Base-by-base conservation (phyloP, 495 filamentous ascomycete genomes). In the Trypethelium eluteriae region DNA sequence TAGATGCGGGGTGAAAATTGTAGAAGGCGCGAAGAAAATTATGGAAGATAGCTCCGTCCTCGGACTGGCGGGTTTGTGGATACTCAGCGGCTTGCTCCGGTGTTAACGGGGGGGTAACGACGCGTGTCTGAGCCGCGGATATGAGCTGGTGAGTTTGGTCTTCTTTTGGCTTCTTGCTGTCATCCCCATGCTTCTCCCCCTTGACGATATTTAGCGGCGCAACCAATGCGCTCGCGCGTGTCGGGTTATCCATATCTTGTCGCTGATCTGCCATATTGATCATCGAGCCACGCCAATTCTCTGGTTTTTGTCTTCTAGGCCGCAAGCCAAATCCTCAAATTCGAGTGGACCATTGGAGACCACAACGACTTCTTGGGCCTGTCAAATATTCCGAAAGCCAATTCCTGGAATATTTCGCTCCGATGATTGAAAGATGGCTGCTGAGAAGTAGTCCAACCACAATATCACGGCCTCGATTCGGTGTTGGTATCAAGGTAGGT, bases 11-110 rank as follows among this genome's bases (percentile, higher is more conserved):
- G 53, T 95, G 88, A 73, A 96, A 99, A 25, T 91, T 89, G 75
- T 95, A 96, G 74, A 94, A 95, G n/a, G 94, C 95, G 69, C 94
- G 89, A 34, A 98, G 82, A 71, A 95, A 99, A 77, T 92, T 94
- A 79, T 96, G 91, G 74, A 97, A 98, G 66, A 92, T 65, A 2
- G 65, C 38, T n/a, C 66, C 63, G 25, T 61, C 25, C 32, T 50
- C 47, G 16, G 39, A 39, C 38, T 53, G 49, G 38, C 46, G 39
- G 6, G 32, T 0, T 38, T 66, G 39, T 1, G 39, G 18, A 11
- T n/a, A 10, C 25, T 66, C 62, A 2, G 7, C 18, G 3, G 68
- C 62, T 62, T 67, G 57, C 59, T 70, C 65, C 5, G 76, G 74
- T 5, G 72, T 74, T 63, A 56, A 65, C 12, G 70, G 66, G 0